Conservation (phyloP, 2,329 filamentous ascomycete genomes). For the Tolypocladium inflatum region DNA sequence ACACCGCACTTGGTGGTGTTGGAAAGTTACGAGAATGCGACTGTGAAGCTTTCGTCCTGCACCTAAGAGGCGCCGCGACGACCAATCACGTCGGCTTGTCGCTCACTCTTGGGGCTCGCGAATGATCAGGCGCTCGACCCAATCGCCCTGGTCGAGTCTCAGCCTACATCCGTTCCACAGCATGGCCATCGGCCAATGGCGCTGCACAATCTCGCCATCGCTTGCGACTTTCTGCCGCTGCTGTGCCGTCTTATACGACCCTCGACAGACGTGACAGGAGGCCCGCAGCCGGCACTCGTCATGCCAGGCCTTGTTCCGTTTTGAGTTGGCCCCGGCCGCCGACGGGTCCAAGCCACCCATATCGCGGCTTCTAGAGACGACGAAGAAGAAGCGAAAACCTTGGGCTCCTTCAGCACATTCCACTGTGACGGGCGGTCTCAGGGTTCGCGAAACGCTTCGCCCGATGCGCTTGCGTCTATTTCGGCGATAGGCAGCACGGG, state of each 20-base stretch:
- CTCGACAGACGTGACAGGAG: background rate
- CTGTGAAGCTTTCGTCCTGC: constrained; percentile 3
- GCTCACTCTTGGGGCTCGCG: background rate
- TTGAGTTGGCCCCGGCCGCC: background rate
- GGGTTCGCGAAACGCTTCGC: background rate
- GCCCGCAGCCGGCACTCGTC: background rate
- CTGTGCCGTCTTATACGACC: background rate
- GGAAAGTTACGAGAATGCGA: constrained; percentile 7
- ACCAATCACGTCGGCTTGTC: background rate
- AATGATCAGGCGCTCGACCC: background rate
- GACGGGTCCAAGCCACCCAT: background rate
- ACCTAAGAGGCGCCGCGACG: background rate
- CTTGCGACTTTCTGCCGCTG: background rate
- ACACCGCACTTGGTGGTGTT: constrained; percentile 2
- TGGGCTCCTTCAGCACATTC: background rate
- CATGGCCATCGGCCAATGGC: background rate
- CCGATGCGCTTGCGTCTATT: background rate
- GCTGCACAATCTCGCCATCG: background rate
- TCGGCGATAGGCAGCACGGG: background rate
- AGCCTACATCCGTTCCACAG: background rate
- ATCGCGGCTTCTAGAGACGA: background rate
- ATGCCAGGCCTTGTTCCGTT: background rate
- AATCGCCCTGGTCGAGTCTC: background rate
- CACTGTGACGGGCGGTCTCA: background rate
- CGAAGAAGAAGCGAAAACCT: background rate